Evolutionary conservation across 169 alveolate species (phyloP).

Genomic region (Toxoplasma gondii): DNA sequence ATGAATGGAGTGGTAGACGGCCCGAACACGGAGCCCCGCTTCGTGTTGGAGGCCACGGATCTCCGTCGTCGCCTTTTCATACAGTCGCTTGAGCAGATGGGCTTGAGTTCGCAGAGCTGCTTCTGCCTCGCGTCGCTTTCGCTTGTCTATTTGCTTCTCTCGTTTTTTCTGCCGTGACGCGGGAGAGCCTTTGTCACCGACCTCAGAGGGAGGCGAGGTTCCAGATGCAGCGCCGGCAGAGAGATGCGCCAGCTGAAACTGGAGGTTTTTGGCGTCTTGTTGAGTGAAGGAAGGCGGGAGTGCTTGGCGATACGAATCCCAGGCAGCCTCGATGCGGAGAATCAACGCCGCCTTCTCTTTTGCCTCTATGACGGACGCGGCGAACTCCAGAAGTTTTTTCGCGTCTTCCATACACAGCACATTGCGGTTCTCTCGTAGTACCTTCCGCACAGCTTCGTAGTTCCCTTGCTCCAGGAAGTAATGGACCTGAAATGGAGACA

Average conservation of each 20-base stretch:
- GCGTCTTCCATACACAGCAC: constrained; percentile 17
- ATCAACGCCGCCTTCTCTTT: background rate
- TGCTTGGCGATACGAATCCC: background rate
- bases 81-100: constrained; percentile 5
- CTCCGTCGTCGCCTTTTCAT: background rate
- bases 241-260: background rate
- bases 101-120: background rate
- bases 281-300: background rate
- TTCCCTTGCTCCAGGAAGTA: constrained; percentile 7
- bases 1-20: constrained; percentile 1
- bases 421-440: background rate
- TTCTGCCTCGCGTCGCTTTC: background rate
- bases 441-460: background rate
- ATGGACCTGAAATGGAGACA: background rate
- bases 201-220: background rate
- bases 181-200: background rate
- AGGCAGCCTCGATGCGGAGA: background rate
- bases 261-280: background rate
- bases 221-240: background rate
- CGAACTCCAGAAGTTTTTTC: background rate
- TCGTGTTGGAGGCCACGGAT: background rate
- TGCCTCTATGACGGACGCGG: background rate
- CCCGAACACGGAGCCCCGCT: constrained; percentile 12
- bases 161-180: background rate
- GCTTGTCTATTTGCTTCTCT: background rate